These are phyloP conservation scores for Neonectria punicea DNA, from an alignment of 2,329 filamentous ascomycete genomes.

Conservation along the genomic window DNA sequence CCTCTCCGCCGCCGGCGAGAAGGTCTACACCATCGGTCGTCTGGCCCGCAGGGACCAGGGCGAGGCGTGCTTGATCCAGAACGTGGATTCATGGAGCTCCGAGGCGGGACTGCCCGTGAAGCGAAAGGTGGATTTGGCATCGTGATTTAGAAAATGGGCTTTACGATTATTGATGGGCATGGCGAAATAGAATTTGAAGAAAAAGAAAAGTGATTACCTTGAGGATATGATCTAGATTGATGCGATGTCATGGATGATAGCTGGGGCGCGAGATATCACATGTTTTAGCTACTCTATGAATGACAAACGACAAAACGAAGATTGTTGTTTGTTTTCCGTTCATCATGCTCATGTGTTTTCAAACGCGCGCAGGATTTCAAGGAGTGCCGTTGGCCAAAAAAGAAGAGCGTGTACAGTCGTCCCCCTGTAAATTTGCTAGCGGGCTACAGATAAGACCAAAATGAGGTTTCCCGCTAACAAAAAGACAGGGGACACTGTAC, in stretches of 20 bases:
- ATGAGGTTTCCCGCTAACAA: too few relatives aligned
- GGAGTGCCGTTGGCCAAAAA: too few relatives aligned
- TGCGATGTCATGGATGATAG: slow-evolving; percentile 24
- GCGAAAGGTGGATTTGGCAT: slow-evolving; percentile 39
- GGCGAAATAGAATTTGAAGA: slow-evolving; percentile 9
- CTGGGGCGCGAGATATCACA: slow-evolving; percentile 8
- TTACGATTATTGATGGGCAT: background rate
- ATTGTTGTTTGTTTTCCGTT: slow-evolving; percentile 4
- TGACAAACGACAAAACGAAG: slow-evolving; percentile 20
- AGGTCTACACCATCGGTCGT: slow-evolving; percentile 78
- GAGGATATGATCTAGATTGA: background rate
- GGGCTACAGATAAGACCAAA: too few relatives aligned
- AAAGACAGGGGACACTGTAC: too few relatives aligned
- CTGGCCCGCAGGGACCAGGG: slow-evolving; percentile 67
- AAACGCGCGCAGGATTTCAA: background rate
- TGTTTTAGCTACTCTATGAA: slow-evolving; percentile 26
- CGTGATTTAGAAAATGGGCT: slow-evolving; percentile 22
- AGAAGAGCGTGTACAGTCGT: too few relatives aligned
- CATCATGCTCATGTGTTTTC: background rate
- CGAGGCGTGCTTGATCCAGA: slow-evolving; percentile 49
- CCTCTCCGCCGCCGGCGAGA: slow-evolving; percentile 73
- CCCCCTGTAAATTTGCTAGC: too few relatives aligned
- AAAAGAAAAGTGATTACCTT: slow-evolving; percentile 1
- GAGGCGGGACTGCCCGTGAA: slow-evolving; percentile 37
- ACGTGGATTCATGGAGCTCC: slow-evolving; percentile 48